phyloP scores from a whole-genome alignment of 176 grass and related monocot species.

The Phragmites australis region DNA sequence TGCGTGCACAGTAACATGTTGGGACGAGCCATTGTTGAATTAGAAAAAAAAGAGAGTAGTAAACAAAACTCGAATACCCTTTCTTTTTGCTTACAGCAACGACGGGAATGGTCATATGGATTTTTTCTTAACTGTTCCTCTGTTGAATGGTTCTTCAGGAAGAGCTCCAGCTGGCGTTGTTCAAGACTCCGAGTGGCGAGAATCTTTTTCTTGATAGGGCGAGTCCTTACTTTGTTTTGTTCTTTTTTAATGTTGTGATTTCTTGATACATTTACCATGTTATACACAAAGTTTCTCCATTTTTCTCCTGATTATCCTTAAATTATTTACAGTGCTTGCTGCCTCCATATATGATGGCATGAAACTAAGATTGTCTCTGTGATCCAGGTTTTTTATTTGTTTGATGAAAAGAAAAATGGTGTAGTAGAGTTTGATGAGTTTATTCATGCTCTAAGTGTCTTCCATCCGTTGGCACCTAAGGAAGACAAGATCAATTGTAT shows the following conservation, averaged over 20 bases:
- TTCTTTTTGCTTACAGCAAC: background rate
- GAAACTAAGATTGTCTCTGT: background rate
- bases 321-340: constrained; percentile 7
- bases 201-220: constrained; percentile 94
- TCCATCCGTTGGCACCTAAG: constrained; percentile 70
- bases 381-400: constrained; percentile 74
- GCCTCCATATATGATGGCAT: background rate
- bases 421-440: constrained; percentile 92
- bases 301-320: constrained; percentile 1
- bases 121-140: background rate
- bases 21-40: background rate
- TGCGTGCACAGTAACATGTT: background rate
- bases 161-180: constrained; percentile 80
- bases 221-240: constrained; percentile 18
- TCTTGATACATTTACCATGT: constrained; percentile 4
- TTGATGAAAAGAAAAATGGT: constrained; percentile 90
- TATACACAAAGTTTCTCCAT: background rate
- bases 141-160: constrained; percentile 51
- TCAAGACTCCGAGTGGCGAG: constrained; percentile 58
- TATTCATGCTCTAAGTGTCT: constrained; percentile 76
- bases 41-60: background rate
- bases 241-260: background rate
- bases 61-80: background rate
- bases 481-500: constrained; percentile 88
- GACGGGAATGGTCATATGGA: background rate